These are phyloP conservation scores for Mycena pura DNA, from an alignment of 768 basidiomycete genomes.

Conservation along the genomic window DNA sequence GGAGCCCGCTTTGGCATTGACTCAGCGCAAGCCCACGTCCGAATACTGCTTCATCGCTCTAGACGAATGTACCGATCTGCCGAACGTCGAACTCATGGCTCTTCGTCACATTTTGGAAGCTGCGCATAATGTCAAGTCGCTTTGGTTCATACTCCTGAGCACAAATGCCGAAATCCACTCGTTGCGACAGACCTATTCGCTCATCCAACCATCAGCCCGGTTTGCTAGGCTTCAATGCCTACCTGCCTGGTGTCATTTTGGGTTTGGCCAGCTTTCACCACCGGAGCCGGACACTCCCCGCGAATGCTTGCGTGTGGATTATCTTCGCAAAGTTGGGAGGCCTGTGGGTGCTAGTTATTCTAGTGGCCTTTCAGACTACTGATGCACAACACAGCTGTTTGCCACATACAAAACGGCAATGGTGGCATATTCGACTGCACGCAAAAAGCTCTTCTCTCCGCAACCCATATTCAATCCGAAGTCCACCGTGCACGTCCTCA, in stretches of 20 bases:
- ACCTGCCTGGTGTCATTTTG: too few relatives aligned
- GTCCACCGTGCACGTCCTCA: neutral
- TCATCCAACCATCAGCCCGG: neutral
- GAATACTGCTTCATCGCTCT: neutral
- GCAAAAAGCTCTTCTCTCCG: neutral
- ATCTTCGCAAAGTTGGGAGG: neutral
- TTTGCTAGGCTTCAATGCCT: neutral
- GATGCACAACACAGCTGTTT: neutral
- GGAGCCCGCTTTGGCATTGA: neutral
- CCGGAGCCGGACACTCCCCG: neutral
- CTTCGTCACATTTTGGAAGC: neutral
- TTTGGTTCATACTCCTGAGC: neutral
- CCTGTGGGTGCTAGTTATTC: neutral
- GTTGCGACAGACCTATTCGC: neutral
- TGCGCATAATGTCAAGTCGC: neutral
- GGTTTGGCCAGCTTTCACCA: neutral
- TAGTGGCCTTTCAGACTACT: neutral
- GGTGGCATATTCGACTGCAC: neutral
- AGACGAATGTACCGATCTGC: neutral
- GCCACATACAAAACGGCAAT: neutral
- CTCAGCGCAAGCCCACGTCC: neutral
- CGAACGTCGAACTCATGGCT: neutral
- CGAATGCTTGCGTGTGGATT: neutral
- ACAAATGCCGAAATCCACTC: neutral
- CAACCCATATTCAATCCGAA: neutral